Evolutionary conservation across 2,329 filamentous ascomycete species (phyloP), one percentile per base, ranked within the genome.

Genomic region (Passalora sequoiae): DNA sequence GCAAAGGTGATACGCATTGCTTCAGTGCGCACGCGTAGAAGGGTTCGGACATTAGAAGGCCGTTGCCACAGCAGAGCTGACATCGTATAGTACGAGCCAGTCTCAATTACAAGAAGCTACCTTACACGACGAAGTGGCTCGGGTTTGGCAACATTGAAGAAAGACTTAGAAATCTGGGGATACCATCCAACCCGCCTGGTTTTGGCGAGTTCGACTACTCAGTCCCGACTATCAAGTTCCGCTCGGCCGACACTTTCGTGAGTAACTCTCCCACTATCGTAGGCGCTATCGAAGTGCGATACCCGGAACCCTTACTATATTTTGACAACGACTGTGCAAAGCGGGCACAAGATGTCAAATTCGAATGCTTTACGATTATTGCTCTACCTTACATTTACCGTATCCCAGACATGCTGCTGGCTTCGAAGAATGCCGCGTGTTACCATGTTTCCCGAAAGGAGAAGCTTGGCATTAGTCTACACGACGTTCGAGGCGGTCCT

Each of bases 191-290:
- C 31, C 68, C 76, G 15, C 71, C 75, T 30, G 55, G 56, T 3
- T 60, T 61, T 7, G 17, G 19, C 15, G 28, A 22, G 2, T 56
- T 56, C 19, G 50, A 60, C 30, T 81, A 77, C 60, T 75, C 71
- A 4, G 72, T 74, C 40, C 81, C 81, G 0, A 66, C 75, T 1
- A 66, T 83, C 49, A 66, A 63, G 15, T 69, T 80, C 35, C n/a
- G n/a, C n/a, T 69, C 72, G 0, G 72, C 79, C 35, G 77, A 75
- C 15, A 74, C 60, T 1, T 80, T 75, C 53, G 50, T 81, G 6
- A 83, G 79, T 74, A 80, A 86, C 57, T 83, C 78, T 2, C 67
- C 63, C 47, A 63, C 65, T 31, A 86, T 86, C 46, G 77, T 75
- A 9, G 51, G 63, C 10, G 67, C 67, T n/a, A 68, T 86, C 25